phyloP scores from a whole-genome alignment of 2,329 filamentous ascomycete genomes.

The Plenodomus biglobosus region DNA sequence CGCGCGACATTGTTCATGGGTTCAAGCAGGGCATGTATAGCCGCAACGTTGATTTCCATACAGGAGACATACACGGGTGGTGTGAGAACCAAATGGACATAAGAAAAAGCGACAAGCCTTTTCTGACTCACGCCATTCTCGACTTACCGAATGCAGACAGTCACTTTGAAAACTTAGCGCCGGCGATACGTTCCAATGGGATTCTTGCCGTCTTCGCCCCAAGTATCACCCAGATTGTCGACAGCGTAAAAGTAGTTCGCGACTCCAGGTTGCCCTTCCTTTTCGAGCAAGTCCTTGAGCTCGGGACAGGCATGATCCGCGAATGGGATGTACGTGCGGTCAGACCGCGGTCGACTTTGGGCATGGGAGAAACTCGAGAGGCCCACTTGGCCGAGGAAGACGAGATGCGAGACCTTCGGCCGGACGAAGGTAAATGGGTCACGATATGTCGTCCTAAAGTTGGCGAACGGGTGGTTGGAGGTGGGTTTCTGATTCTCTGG shows the following conservation, averaged over 20 bases:
- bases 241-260: slow-evolving; percentile 60
- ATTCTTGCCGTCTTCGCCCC: slow-evolving; percentile 72
- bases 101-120: slow-evolving; percentile 52
- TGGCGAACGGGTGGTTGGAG: slow-evolving; percentile 39
- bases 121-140: slow-evolving; percentile 70
- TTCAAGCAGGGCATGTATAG: slow-evolving; percentile 73
- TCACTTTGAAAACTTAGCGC: slow-evolving; percentile 54
- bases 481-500: slow-evolving; percentile 44
- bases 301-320: slow-evolving; percentile 57
- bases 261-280: slow-evolving; percentile 58
- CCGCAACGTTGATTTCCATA: slow-evolving; percentile 71
- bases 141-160: slow-evolving; percentile 68
- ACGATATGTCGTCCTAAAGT: slow-evolving; percentile 45
- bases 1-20: slow-evolving; percentile 63
- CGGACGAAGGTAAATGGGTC: slow-evolving; percentile 35
- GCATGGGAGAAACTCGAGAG: slow-evolving; percentile 22
- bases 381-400: too few relatives aligned
- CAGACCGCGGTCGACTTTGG: slow-evolving; percentile 41
- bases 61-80: slow-evolving; percentile 66
- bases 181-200: slow-evolving; percentile 65
- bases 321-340: slow-evolving; percentile 65
- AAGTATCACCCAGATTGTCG: slow-evolving; percentile 74
- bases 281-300: slow-evolving; percentile 62
- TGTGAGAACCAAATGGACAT: slow-evolving; percentile 52
- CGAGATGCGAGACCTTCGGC: slow-evolving; percentile 31